Base-by-base conservation (phyloP, 345 rosid species). In the Bruguiera sexangula region DNA sequence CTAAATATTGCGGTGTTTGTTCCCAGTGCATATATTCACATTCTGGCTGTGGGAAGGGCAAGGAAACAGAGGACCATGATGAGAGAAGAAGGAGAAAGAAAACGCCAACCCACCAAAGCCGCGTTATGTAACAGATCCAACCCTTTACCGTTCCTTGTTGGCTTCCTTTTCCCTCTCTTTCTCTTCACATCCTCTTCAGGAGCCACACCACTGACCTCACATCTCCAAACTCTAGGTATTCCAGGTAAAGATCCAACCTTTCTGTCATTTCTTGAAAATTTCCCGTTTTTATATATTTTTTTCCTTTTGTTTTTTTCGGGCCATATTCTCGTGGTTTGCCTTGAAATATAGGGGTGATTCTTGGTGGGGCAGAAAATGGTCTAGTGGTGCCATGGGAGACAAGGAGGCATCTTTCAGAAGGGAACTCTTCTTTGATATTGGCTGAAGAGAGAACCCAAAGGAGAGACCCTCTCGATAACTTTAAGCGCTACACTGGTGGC, bases 401-500 rank as follows among this genome's bases (percentile, higher is more conserved):
- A 64, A 82, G 83, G 79, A 91, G 97, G 82, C 76, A 65, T 56
- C 87, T 89, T 69, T 89, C 77, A 22, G 93, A 79, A 20, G 85
- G 64, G 63, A 72, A 56, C 60, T 56, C 60, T 8, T 56, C 60
- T 56, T 55, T 74, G 52, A 62, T 68, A 43, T 32, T 74, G 57
- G 77, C 72, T 67, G 77, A 48, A 48, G 43, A 62, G 8, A 67
- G 68, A 74, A 74, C 77, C 2, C 46, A 43, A 21, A 74, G 77
- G 36, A 68, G 58, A 78, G 94, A 95, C 69, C 97, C 97, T 70
- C 51, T 73, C 29, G 69, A 89, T 43, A 6, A 81, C 73, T 86
- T 86, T 48, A 79, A 87, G 13, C 69, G 62, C 58, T 90, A 95
- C 74, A 76, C 81, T 46, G 93, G 96, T 69, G 99, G 99, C 60